phyloP scores from a whole-genome alignment of 2,329 filamentous ascomycete genomes.

The Stenocarpella maydis region DNA sequence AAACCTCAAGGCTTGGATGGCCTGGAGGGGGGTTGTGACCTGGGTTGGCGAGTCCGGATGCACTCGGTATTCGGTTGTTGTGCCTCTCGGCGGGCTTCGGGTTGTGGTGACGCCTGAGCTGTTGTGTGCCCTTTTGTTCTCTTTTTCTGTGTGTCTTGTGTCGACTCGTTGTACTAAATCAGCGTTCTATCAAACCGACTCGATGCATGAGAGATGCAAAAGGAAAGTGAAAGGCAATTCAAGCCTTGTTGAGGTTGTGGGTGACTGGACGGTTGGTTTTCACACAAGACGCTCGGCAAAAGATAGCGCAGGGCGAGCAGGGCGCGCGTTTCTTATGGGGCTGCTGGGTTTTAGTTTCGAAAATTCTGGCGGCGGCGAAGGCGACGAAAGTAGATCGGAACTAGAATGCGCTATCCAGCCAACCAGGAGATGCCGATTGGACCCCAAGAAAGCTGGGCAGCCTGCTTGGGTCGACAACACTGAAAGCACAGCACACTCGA shows the following conservation, averaged over 20 bases:
- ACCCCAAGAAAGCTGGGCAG: conserved; percentile 8
- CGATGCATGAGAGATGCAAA: conserved; percentile 5
- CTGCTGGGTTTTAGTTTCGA: conserved; percentile 16
- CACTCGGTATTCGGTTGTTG: conserved; percentile 1
- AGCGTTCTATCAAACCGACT: conserved; percentile 11
- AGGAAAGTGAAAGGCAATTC: conserved; percentile 27
- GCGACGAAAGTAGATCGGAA: conserved; percentile 42
- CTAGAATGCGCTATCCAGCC: conserved; percentile 33
- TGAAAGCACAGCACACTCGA: no score
- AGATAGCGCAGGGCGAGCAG: conserved; percentile 16
- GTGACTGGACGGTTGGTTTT: conserved; percentile 11
- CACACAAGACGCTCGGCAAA: conserved; percentile 8
- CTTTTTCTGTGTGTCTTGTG: background rate
- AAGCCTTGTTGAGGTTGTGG: background rate
- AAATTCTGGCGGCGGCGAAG: conserved; percentile 19
- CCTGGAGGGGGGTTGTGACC: background rate
- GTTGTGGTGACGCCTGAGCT: background rate
- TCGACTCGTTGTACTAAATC: background rate
- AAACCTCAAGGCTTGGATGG: background rate
- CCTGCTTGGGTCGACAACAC: no score
- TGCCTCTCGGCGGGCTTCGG: conserved; percentile 10
- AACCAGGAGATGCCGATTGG: conserved; percentile 28
- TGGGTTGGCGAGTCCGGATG: background rate
- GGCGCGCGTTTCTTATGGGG: conserved; percentile 29
- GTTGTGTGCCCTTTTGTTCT: background rate